phyloP scores from a whole-genome alignment of 2,329 filamentous ascomycete genomes.

The Aphanocladium album region DNA sequence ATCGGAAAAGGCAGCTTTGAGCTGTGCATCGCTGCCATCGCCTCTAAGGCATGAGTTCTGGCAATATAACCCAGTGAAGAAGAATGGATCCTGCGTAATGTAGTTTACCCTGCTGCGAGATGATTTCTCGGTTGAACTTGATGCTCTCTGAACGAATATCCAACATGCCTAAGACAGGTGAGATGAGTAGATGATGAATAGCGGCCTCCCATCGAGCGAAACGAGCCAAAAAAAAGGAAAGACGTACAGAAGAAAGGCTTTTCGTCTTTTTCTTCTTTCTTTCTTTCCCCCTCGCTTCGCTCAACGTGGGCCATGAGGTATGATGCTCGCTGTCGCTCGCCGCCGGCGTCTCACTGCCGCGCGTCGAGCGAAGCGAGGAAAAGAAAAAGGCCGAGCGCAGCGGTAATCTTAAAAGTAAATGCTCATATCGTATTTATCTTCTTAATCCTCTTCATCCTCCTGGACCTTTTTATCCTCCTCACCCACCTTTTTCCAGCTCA shows the following conservation, averaged over 20 bases:
- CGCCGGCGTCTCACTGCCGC: too few species aligned
- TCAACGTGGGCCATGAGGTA: too few species aligned
- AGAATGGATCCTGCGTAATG: constrained; percentile 16
- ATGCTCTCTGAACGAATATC: background rate
- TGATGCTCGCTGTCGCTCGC: too few species aligned
- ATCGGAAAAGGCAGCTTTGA: too few species aligned
- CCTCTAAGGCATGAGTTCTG: constrained; percentile 1
- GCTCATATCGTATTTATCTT: background rate
- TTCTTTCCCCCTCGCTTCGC: too few species aligned
- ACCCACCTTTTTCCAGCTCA: background rate
- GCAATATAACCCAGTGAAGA: constrained; percentile 4
- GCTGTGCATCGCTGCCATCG: background rate
- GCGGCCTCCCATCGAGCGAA: too few species aligned
- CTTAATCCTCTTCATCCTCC: background rate
- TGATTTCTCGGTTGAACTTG: background rate
- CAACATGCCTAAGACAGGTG: constrained; percentile 6
- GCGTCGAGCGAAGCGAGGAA: background rate
- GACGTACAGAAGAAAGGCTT: too few species aligned
- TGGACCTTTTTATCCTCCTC: background rate
- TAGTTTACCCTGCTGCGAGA: constrained; percentile 4
- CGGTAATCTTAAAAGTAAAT: background rate
- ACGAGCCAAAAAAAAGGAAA: too few species aligned
- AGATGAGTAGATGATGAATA: too few species aligned
- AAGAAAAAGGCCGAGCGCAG: background rate
- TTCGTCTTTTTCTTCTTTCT: too few species aligned